A percentile compares a stretch with the other conserved stretches of the same genome.
Evolutionary conservation across 1,284 basidiomycete species (phyloP).

Genomic region (Puccinia polysora): DNA sequence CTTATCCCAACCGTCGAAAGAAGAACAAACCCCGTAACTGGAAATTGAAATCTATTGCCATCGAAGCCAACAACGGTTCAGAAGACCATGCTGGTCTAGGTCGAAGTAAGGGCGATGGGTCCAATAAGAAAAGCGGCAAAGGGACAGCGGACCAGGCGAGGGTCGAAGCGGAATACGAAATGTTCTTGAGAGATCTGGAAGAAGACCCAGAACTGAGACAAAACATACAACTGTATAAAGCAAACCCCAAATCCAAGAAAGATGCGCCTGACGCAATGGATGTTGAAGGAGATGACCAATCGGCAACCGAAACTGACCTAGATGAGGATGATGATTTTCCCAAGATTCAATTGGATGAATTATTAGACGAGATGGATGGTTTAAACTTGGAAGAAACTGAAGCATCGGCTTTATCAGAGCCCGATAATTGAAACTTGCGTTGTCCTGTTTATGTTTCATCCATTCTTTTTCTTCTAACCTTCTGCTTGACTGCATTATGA

Average conservation of each 20-base stretch:
- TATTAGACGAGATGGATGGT: conserved; percentile 82
- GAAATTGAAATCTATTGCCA: conserved; percentile 88
- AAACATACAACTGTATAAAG: conserved; percentile 83
- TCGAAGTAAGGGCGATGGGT: conserved; percentile 53
- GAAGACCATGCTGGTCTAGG: conserved; percentile 60
- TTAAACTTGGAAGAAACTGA: conserved; percentile 48
- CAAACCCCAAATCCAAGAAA: conserved; percentile 52
- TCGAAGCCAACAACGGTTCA: conserved; percentile 67
- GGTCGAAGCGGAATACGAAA: conserved; percentile 93
- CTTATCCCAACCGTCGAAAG: conserved; percentile 89
- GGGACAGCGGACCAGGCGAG: conserved; percentile 71
- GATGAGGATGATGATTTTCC: conserved; percentile 84
- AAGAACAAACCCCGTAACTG: conserved; percentile 79
- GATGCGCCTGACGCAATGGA: conserved; percentile 62
- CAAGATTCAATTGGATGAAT: conserved; percentile 75
- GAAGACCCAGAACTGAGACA: conserved; percentile 90
- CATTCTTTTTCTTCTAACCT: no score
- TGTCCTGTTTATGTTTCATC: no score
- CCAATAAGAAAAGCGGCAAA: conserved; percentile 47
- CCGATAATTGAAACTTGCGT: not conserved
- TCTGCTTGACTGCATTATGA: no score
- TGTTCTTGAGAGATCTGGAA: conserved; percentile 90
- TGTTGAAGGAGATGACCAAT: conserved; percentile 59
- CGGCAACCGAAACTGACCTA: conserved; percentile 52
- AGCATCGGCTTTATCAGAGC: not conserved